These are phyloP conservation scores for Pythium insidiosum DNA, from an alignment of 352 stramenopile species.

Conservation along the genomic window DNA sequence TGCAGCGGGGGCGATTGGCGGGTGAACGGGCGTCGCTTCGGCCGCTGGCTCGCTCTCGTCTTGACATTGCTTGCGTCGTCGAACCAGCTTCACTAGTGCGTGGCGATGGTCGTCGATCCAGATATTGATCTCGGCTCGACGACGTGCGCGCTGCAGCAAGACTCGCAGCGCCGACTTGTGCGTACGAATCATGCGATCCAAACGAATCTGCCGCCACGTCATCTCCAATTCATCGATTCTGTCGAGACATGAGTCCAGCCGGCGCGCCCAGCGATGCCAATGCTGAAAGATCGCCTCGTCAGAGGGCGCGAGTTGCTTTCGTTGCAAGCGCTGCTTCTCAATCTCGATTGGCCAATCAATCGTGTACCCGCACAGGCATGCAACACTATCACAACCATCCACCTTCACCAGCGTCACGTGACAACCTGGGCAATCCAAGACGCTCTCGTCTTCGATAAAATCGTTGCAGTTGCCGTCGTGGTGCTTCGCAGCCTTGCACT, in stretches of 20 bases:
- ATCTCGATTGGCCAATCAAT: conserved; percentile 47
- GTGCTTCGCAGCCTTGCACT: conserved; percentile 43
- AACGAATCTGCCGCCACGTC: conserved; percentile 22
- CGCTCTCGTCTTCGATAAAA: conserved; percentile 40
- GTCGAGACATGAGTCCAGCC: conserved; percentile 10
- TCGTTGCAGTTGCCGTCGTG: conserved; percentile 40
- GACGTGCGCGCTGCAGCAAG: conserved; percentile 17
- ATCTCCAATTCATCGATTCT: conserved; percentile 21
- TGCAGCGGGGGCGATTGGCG: conserved; percentile 1
- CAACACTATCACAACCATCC: conserved; percentile 43
- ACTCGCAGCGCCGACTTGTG: conserved; percentile 25
- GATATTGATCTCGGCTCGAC: conserved; percentile 14
- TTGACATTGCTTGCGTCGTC: neutral
- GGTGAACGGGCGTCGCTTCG: neutral
- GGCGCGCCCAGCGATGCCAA: conserved; percentile 24
- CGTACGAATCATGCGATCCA: conserved; percentile 22
- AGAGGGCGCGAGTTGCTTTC: conserved; percentile 28
- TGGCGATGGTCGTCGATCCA: conserved; percentile 10
- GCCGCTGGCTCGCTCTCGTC: no score
- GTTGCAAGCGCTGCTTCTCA: conserved; percentile 34
- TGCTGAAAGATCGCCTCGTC: conserved; percentile 17
- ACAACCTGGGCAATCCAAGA: conserved; percentile 46
- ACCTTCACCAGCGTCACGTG: conserved; percentile 56
- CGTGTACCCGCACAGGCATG: conserved; percentile 39
- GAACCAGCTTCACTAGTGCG: neutral